Percentiles rank a stretch among this genome's conserved stretches.
These are phyloP conservation scores for Tolypocladium tundrense DNA, from an alignment of 2,329 filamentous ascomycete genomes.

Conservation along the genomic window DNA sequence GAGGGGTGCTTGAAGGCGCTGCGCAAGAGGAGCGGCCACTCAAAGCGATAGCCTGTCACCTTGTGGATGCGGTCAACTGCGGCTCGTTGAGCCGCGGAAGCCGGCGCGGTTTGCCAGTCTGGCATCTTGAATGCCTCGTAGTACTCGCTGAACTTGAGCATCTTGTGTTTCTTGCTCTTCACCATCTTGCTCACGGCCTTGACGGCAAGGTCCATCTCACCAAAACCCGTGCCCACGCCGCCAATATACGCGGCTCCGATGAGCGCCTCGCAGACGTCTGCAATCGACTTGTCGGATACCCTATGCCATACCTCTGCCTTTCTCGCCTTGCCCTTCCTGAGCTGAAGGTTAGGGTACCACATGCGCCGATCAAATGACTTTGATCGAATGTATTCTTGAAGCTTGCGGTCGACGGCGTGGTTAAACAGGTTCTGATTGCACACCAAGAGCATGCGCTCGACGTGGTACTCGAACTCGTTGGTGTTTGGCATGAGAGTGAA, in stretches of 20 bases:
- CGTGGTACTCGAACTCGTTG: conserved; percentile 80
- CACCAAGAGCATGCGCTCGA: conserved; percentile 80
- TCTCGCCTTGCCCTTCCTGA: conserved; percentile 61
- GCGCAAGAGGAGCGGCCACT: conserved; percentile 62
- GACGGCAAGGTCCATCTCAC: conserved; percentile 46
- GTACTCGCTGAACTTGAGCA: conserved; percentile 65
- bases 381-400: conserved; percentile 73
- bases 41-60: conserved; percentile 54
- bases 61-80: conserved; percentile 54
- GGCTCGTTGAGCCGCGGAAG: conserved; percentile 58
- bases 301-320: conserved; percentile 42
- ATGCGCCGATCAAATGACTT: conserved; percentile 67
- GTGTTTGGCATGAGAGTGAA: conserved; percentile 67
- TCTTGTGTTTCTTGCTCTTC: conserved; percentile 56
- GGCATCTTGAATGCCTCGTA: conserved; percentile 58
- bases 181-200: conserved; percentile 61
- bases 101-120: conserved; percentile 52
- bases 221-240: conserved; percentile 15
- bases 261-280: conserved; percentile 88
- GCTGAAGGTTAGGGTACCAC: conserved; percentile 79
- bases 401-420: conserved; percentile 55
- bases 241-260: conserved; percentile 74
- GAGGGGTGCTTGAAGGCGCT: conserved; percentile 87
- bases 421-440: conserved; percentile 88
- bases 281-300: conserved; percentile 80